phyloP scores from a whole-genome alignment of 1,284 basidiomycete species.

The Sphaerobolus stellatus region DNA sequence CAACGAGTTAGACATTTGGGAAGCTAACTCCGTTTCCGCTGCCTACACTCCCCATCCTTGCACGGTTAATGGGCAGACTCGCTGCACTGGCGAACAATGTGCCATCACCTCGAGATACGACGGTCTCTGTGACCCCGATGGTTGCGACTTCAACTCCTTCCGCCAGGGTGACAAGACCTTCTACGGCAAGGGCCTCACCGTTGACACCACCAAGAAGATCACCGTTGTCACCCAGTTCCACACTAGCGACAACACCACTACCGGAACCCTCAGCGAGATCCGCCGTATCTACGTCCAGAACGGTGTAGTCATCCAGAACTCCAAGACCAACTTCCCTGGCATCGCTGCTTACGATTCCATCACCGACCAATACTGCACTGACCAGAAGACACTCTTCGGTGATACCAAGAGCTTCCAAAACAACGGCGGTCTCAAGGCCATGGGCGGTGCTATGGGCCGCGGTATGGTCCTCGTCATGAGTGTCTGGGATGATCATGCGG shows the following conservation, averaged over 20 bases:
- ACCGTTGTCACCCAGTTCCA: conserved; percentile 59
- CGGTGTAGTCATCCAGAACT: conserved; percentile 50
- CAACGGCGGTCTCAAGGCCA: conserved; percentile 44
- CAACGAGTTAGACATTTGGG: conserved; percentile 28
- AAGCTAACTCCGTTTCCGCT: conserved; percentile 28
- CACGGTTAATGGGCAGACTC: conserved; percentile 18
- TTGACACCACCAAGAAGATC: conserved; percentile 37
- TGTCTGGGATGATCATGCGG: conserved; percentile 57
- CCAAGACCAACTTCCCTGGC: conserved; percentile 43
- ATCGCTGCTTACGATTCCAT: conserved; percentile 40
- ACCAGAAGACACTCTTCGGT: conserved; percentile 41
- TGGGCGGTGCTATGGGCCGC: conserved; percentile 43
- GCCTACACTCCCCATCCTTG: conserved; percentile 28
- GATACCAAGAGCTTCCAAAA: conserved; percentile 46
- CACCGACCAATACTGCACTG: conserved; percentile 41
- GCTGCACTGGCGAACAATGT: conserved; percentile 20
- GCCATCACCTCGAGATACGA: conserved; percentile 18
- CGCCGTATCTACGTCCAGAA: conserved; percentile 54
- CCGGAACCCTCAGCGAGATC: conserved; percentile 50
- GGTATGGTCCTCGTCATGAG: conserved; percentile 57
- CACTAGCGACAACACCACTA: conserved; percentile 43
- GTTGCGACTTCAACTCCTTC: conserved; percentile 33
- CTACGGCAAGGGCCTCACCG: conserved; percentile 24
- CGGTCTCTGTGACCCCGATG: conserved; percentile 23
- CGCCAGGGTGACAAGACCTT: conserved; percentile 26